Conservation (phyloP, 371 early-diverging fungal genomes). For the Syncephalastrum sp. region DNA sequence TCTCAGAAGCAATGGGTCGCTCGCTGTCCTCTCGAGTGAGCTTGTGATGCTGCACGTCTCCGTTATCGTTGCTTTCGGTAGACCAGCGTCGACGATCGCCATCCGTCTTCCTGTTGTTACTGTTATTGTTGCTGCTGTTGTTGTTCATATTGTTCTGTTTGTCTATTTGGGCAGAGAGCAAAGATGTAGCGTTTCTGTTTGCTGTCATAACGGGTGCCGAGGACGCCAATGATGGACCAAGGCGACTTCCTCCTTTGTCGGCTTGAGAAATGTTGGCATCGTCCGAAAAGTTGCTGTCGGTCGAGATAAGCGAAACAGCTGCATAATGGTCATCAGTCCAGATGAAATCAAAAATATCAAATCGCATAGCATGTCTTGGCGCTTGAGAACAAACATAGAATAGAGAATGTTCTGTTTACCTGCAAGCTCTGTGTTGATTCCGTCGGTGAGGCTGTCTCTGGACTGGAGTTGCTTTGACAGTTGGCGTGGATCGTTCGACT, state of each 20-base stretch:
- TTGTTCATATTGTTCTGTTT: conserved; percentile 5
- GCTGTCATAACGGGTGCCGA: conserved; percentile 43
- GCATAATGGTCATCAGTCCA: background rate
- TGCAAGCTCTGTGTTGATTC: too few species aligned
- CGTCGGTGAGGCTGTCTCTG: too few species aligned
- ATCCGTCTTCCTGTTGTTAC: conserved; percentile 9
- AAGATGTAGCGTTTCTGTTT: conserved; percentile 2
- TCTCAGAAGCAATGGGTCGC: conserved; percentile 53
- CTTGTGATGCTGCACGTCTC: conserved; percentile 34
- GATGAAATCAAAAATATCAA: background rate
- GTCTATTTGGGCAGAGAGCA: conserved; percentile 4
- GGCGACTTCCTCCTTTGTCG: conserved; percentile 23
- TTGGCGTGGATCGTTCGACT: too few species aligned
- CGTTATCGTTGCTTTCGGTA: conserved; percentile 16
- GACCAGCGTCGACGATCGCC: conserved; percentile 32
- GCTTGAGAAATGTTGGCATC: conserved; percentile 26
- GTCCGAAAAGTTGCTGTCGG: conserved; percentile 38
- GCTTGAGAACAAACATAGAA: too few species aligned
- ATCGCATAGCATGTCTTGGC: background rate
- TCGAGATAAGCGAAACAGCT: conserved; percentile 37
- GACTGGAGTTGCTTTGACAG: too few species aligned
- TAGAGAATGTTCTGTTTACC: too few species aligned
- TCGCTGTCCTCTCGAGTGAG: conserved; percentile 51
- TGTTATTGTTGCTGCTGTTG: conserved; percentile 11
- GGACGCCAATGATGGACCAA: conserved; percentile 24